phyloP scores from a whole-genome alignment of 192 early-diverging fungal genomes.

The Coemansia sp. region DNA sequence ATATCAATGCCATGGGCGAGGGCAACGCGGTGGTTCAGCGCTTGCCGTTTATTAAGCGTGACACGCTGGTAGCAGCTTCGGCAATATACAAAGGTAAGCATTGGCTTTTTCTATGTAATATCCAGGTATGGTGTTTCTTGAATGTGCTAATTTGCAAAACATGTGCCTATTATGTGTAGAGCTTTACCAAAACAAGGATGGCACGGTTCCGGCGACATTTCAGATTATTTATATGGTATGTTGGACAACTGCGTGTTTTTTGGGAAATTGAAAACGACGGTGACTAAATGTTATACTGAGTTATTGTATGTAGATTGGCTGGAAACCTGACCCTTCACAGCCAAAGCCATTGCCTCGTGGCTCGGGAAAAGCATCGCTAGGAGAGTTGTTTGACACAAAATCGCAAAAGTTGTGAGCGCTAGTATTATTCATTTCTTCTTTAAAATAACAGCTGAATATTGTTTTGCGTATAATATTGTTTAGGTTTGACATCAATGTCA shows the following conservation, averaged over 20 bases:
- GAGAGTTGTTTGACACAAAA: slow-evolving; percentile 55
- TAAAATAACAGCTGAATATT: too few relatives aligned
- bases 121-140: neutral
- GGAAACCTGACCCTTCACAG: slow-evolving; percentile 86
- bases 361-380: slow-evolving; percentile 76
- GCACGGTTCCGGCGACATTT: slow-evolving; percentile 91
- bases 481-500: too few relatives aligned
- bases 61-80: slow-evolving; percentile 81
- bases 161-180: slow-evolving; percentile 31
- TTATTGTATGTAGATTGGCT: slow-evolving; percentile 69
- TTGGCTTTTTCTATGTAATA: neutral
- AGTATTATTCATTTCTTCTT: neutral
- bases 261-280: neutral
- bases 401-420: slow-evolving; percentile 39
- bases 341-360: slow-evolving; percentile 82
- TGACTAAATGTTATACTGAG: neutral
- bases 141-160: neutral
- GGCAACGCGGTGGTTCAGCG: slow-evolving; percentile 80
- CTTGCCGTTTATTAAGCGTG: slow-evolving; percentile 69
- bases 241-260: neutral
- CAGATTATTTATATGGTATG: slow-evolving; percentile 60
- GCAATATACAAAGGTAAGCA: slow-evolving; percentile 80
- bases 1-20: slow-evolving; percentile 92
- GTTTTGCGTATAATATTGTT: too few relatives aligned
- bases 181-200: slow-evolving; percentile 84